phyloP scores from a whole-genome alignment of 495 filamentous ascomycete species.

The Xylaria nigripes region DNA sequence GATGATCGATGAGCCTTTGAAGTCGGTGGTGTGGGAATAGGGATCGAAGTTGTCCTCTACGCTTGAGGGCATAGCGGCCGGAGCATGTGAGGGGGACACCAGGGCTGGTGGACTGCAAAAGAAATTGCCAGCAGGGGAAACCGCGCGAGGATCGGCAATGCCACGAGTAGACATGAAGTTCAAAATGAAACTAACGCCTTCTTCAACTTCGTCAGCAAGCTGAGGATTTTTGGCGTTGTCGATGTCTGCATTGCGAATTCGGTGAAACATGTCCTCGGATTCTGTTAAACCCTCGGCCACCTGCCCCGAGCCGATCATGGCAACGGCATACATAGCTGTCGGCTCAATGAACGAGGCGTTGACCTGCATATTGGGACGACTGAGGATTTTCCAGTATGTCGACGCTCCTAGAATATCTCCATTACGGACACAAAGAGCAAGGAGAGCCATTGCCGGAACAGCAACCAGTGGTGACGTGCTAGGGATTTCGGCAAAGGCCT shows the following conservation, averaged over 20 bases:
- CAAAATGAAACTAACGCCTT: constrained; percentile 72
- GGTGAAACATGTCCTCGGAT: constrained; percentile 73
- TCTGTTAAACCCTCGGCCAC: constrained; percentile 67
- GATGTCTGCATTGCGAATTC: constrained; percentile 53
- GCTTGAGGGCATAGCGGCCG: constrained; percentile 32
- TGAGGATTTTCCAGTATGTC: constrained; percentile 67
- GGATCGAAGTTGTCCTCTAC: constrained; percentile 80
- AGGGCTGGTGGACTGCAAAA: constrained; percentile 25
- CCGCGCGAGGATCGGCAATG: constrained; percentile 38
- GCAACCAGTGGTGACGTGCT: constrained; percentile 43
- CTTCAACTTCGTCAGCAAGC: constrained; percentile 72
- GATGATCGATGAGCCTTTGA: constrained; percentile 83
- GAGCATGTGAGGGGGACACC: constrained; percentile 29
- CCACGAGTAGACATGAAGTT: constrained; percentile 58
- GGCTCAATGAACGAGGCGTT: constrained; percentile 70
- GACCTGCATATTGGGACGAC: constrained; percentile 46
- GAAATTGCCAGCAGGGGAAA: constrained; percentile 25
- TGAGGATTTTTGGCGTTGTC: constrained; percentile 38
- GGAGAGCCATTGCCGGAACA: constrained; percentile 66
- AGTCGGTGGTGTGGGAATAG: constrained; percentile 80
- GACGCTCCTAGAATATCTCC: constrained; percentile 69
- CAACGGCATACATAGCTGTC: constrained; percentile 76
- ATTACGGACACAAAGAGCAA: constrained; percentile 74
- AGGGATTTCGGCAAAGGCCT: constrained; percentile 55
- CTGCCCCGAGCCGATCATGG: constrained; percentile 70